A percentile compares a stretch with the other conserved stretches of the same genome.
These are phyloP conservation scores for Xylariaceae sp. DNA, from an alignment of 2,329 filamentous ascomycete genomes.

Conservation along the genomic window DNA sequence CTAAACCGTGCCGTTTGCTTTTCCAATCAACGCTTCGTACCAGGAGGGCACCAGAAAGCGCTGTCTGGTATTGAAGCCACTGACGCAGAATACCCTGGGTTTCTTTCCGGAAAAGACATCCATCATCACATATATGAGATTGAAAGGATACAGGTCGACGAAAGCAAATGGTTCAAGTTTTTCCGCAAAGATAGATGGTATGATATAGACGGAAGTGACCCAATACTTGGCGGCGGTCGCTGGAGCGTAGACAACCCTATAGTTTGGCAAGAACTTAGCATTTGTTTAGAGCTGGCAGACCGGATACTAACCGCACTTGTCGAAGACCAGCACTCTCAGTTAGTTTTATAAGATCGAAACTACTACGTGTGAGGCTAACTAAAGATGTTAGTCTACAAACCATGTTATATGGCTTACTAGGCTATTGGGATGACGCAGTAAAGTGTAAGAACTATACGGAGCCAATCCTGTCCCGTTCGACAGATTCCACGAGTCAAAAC, in stretches of 20 bases:
- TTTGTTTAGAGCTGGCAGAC: slow-evolving; percentile 20
- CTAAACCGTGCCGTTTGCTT: slow-evolving; percentile 4
- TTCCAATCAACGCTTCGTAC: neutral
- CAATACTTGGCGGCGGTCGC: neutral
- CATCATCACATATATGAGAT: neutral
- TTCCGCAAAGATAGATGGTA: slow-evolving; percentile 20
- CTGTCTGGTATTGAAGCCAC: neutral
- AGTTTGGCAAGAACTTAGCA: slow-evolving; percentile 11
- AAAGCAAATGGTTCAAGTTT: slow-evolving; percentile 17
- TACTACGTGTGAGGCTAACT: slow-evolving; percentile 7
- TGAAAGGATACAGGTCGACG: slow-evolving; percentile 14
- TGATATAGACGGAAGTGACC: neutral
- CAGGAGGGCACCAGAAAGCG: slow-evolving; percentile 8
- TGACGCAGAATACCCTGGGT: neutral
- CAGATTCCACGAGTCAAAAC: neutral
- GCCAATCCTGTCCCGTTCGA: neutral
- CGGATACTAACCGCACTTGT: slow-evolving; percentile 17
- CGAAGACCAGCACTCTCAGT: slow-evolving; percentile 18
- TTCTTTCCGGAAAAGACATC: neutral
- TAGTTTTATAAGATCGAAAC: slow-evolving; percentile 18
- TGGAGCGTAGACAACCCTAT: slow-evolving; percentile 19
- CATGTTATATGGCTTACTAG: slow-evolving; percentile 12
- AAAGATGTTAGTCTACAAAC: slow-evolving; percentile 14
- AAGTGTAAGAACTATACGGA: neutral
- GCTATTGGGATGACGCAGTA: neutral